Base-by-base conservation (phyloP, 306 rosid genomes). In the Prinsepia uniflora region DNA sequence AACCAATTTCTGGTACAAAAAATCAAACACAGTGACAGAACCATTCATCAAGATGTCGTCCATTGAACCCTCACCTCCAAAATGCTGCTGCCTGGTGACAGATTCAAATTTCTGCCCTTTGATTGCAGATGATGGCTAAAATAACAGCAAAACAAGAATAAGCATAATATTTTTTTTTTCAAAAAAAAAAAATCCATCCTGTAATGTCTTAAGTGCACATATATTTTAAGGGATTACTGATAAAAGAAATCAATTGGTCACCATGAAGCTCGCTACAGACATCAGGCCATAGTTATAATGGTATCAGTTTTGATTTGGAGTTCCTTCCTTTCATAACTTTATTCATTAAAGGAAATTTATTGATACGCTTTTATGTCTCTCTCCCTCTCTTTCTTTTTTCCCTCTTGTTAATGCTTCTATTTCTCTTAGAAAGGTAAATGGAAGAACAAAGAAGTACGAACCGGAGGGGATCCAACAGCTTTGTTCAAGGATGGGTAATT, bases 101-200 rank as follows among this genome's bases (percentile, higher is more conserved):
- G 87, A 79, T 72, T 83, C 73, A 50, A 62, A 24, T 66, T 88
- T 87, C 76, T 82, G 90, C 82, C 79, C 78, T 82, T 83, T 87
- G 15, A 81, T 83, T 58, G 84, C 76, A 74, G 84, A 76, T 72
- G 90, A 76, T 52, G 87, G 70, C 98, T 94, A 72, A 43, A 66
- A 81, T 46, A 63, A 70, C 39, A 68, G 46, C 5, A 72, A 78
- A 22, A 45, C 18, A 76, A 63, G 76, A 56, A 74, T 30, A 75
- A 57, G 19, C 44, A 81, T 11, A 36, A 67, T 45, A 78, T 71
- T 48, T 77, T n/a, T n/a, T n/a, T n/a, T n/a, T n/a, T n/a, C n/a
- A 67, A 30, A 30, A 30, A 30, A 30, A 47, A 39, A 70, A 18
- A 41, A 62, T 58, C 17, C 71, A 71, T 22, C 65, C 45, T 24